Evolutionary conservation across 1,139 yeast genomes (phyloP), one percentile per base, ranked within the genome.

Genomic region (Meyerozyma carpophila): DNA sequence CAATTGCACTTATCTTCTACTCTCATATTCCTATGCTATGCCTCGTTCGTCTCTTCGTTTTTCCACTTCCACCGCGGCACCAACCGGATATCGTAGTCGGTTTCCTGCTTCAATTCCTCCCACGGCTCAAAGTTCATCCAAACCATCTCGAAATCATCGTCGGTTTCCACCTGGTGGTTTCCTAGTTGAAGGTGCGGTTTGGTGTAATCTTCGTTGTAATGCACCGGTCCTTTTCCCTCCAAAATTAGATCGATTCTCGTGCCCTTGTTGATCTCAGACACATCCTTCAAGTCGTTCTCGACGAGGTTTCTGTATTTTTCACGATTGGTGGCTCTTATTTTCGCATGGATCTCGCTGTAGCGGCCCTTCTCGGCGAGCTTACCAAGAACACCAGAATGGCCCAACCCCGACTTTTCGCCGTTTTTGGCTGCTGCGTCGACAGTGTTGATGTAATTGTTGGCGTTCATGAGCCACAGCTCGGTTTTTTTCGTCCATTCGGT

Each of bases 111-210:
- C 46, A 77, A 58, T 46, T 71, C 75, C 16, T 65, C 72, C 82
- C 82, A 77, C 0, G 82, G 82, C 45, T 76, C 78, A 47, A 73
- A 71, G 46, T 66, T 68, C 31, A 61, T 51, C 78, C 78, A 73
- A n/a, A 68, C 73, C 59, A 61, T 56, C 27, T 73, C 75, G 42
- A 73, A 68, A 14, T 71, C 75, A 21, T 67, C 74, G 43, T 71
- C 77, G 10, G 65, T 50, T 5, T 68, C 70, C 42, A 73, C 53
- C 20, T 51, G 47, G 48, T 69, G 68, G 43, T 58, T 61, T 8
- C 77, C 76, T 40, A 73, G 54, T 40, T 62, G 66, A 41, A 73
- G 66, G 38, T 61, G 65, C 3, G 75, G 72, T 48, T 72, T 73
- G 25, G 54, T 42, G 45, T 61, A 67, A 31, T 50, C 50, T n/a